phyloP scores from a whole-genome alignment of 2,329 filamentous ascomycete species.

The Xylaria multiplex region DNA sequence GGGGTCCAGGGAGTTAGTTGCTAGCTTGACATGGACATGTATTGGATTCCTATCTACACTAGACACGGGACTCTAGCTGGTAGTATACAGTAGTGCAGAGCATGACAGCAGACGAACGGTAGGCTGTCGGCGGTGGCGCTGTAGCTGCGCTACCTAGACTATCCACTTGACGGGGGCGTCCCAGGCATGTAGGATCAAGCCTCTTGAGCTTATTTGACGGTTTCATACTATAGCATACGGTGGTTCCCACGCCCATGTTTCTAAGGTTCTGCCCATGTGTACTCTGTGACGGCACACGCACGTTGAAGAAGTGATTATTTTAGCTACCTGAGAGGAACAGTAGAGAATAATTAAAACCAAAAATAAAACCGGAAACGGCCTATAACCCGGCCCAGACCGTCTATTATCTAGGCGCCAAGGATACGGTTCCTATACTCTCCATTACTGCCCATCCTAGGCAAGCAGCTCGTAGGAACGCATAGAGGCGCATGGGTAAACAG shows the following conservation, averaged over 20 bases:
- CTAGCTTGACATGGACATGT: not conserved
- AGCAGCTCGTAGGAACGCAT: constrained; percentile 23
- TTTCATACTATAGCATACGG: constrained; percentile 16
- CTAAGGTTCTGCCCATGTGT: not conserved
- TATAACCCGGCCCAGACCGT: constrained; percentile 14
- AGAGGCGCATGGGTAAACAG: constrained; percentile 30
- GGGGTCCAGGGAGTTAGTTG: constrained; percentile 21
- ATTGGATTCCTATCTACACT: constrained; percentile 8
- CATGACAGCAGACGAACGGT: constrained; percentile 16
- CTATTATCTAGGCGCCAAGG: constrained; percentile 11
- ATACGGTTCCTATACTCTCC: constrained; percentile 16
- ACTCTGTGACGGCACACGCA: constrained; percentile 15
- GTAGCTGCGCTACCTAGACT: not conserved
- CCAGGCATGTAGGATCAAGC: constrained; percentile 31
- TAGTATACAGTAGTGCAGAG: too few species aligned
- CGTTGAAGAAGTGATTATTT: constrained; percentile 18
- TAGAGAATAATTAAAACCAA: not conserved
- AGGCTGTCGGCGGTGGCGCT: constrained; percentile 26
- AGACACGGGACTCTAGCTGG: not conserved
- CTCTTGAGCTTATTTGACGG: constrained; percentile 32
- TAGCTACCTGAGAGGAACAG: constrained; percentile 13
- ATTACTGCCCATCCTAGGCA: constrained; percentile 9
- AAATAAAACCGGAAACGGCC: not conserved
- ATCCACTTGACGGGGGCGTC: constrained; percentile 25
- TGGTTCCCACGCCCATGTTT: constrained; percentile 4